A percentile compares a stretch with the other conserved stretches of the same genome.
phyloP scores from a whole-genome alignment of 139 green algal genomes.

The Pleodorina starrii region DNA sequence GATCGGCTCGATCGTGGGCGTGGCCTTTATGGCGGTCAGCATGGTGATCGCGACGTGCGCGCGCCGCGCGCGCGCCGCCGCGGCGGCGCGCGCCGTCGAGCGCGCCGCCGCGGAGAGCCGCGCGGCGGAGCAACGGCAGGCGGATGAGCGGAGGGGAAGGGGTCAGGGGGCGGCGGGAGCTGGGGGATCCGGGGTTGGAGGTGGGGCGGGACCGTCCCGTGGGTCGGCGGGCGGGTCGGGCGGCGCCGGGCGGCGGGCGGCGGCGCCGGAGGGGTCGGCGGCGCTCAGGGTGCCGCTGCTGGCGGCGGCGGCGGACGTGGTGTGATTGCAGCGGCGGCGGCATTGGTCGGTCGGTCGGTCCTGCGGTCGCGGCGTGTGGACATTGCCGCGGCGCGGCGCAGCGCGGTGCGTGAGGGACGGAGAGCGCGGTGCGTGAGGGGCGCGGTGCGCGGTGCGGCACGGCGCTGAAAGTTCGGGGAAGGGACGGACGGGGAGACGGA shows the following conservation, averaged over 20 bases:
- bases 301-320: not conserved
- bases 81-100: slow-evolving; percentile 33
- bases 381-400: no score
- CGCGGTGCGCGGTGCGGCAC: no score
- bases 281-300: not conserved
- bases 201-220: not conserved
- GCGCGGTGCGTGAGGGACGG: no score
- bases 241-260: not conserved
- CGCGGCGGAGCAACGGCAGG: not conserved
- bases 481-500: no score
- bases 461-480: no score
- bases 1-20: slow-evolving; percentile 70
- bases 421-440: no score
- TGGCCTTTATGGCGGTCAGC: slow-evolving; percentile 55
- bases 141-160: not conserved
- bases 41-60: slow-evolving; percentile 9
- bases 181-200: not conserved
- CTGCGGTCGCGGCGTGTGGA: no score
- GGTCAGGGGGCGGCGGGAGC: not conserved
- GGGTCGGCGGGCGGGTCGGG: not conserved
- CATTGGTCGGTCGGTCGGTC: no score
- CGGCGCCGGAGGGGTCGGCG: not conserved
- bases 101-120: slow-evolving; percentile 1
- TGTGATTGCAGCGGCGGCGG: not conserved
- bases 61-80: not conserved